phyloP scores from a whole-genome alignment of 2,329 filamentous ascomycete species.

The Xylariaceae sp. region DNA sequence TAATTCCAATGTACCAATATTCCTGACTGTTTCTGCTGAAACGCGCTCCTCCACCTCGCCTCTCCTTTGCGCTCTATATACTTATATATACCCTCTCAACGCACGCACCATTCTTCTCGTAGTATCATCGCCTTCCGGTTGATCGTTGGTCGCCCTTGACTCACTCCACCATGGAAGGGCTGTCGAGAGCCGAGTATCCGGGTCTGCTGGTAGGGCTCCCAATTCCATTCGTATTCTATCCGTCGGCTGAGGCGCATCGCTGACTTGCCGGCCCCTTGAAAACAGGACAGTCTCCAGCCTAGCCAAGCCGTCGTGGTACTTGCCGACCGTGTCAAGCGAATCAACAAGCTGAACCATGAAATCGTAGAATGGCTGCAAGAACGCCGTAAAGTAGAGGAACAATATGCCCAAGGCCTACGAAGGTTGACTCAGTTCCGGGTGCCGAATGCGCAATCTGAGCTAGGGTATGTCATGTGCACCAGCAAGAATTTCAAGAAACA shows the following conservation, averaged over 20 bases:
- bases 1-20: neutral
- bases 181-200: conserved; percentile 86
- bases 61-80: conserved; percentile 12
- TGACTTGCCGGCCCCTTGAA: conserved; percentile 9
- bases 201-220: conserved; percentile 73
- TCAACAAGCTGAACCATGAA: conserved; percentile 78
- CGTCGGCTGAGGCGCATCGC: conserved; percentile 8
- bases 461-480: conserved; percentile 62
- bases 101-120: neutral
- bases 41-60: conserved; percentile 1
- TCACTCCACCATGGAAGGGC: conserved; percentile 57
- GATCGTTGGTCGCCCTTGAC: conserved; percentile 29
- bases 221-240: neutral
- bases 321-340: conserved; percentile 81
- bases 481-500: neutral
- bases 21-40: too few relatives aligned
- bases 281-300: conserved; percentile 73
- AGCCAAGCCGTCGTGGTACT: conserved; percentile 74
- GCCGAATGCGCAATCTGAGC: conserved; percentile 69
- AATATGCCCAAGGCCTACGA: conserved; percentile 75
- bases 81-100: conserved; percentile 18
- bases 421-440: conserved; percentile 72
- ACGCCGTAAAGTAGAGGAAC: conserved; percentile 84
- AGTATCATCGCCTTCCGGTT: conserved; percentile 18
- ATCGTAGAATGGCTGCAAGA: conserved; percentile 98